These are phyloP conservation scores for Drechslerella dactyloides DNA, from an alignment of 2,329 filamentous ascomycete genomes.

Conservation along the genomic window DNA sequence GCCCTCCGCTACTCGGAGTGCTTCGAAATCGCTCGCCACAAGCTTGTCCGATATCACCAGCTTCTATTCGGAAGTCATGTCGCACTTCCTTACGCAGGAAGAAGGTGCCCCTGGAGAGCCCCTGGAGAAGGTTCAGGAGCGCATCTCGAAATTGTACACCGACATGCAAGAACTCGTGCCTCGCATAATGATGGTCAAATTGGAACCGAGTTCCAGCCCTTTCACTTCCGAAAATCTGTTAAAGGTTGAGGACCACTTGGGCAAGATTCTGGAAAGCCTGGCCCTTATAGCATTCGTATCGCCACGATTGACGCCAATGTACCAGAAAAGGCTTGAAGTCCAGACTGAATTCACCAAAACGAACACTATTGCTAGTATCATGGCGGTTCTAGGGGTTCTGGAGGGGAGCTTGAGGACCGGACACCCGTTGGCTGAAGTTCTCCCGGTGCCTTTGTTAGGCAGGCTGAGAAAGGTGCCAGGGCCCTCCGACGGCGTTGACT, in stretches of 20 bases:
- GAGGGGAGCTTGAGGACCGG: constrained; percentile 62
- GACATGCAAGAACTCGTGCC: constrained; percentile 56
- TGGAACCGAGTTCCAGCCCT: constrained; percentile 59
- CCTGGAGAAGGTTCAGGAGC: constrained; percentile 53
- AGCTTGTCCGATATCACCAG: constrained; percentile 60
- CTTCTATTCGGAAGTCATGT: constrained; percentile 61
- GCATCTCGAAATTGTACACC: constrained; percentile 55
- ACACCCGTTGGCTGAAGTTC: constrained; percentile 61
- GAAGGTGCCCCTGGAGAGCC: constrained; percentile 46
- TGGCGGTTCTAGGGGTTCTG: constrained; percentile 62
- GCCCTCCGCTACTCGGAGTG: constrained; percentile 61
- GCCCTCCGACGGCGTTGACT: constrained; percentile 29
- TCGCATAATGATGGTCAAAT: constrained; percentile 57
- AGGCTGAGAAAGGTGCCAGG: constrained; percentile 53
- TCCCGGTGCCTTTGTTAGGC: constrained; percentile 62
- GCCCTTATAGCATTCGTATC: constrained; percentile 58
- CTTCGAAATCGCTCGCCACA: constrained; percentile 61
- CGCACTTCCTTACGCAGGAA: constrained; percentile 61
- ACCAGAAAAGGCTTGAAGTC: constrained; percentile 59
- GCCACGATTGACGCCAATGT: constrained; percentile 57
- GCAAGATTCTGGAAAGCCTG: constrained; percentile 57
- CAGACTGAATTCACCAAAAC: constrained; percentile 60
- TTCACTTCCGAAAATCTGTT: constrained; percentile 57
- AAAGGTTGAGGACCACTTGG: constrained; percentile 56
- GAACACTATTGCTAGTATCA: constrained; percentile 61